Evolutionary conservation across 176 grass and related monocot genomes (phyloP).

Genomic region (Zea luxurians): DNA sequence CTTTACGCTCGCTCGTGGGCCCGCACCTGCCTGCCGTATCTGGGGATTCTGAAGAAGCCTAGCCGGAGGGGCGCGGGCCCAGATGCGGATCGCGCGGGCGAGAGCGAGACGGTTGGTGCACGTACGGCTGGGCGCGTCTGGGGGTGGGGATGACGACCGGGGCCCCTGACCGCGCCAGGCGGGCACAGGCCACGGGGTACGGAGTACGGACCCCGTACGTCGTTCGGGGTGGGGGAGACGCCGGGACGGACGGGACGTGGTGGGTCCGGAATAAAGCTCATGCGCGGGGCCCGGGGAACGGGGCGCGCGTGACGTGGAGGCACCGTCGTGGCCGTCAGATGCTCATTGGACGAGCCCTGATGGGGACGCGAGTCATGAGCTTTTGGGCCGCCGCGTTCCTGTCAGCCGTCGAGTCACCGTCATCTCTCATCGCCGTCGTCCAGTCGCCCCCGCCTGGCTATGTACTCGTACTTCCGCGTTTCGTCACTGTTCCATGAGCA

Average conservation of each 20-base stretch:
- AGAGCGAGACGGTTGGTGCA: slow-evolving; percentile 30
- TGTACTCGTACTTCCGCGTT: neutral
- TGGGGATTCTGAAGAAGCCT: neutral
- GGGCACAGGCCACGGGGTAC: neutral
- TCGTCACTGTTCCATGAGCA: too few species aligned
- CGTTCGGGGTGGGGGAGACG: too few species aligned
- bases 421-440: neutral
- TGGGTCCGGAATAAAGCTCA: neutral
- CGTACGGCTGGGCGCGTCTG: neutral
- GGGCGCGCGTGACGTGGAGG: neutral
- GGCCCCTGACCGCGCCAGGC: neutral
- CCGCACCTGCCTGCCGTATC: neutral
- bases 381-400: neutral
- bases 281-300: neutral
- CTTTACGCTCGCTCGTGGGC: neutral
- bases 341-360: neutral
- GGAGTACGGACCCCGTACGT: neutral
- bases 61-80: neutral
- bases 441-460: neutral
- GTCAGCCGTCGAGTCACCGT: neutral
- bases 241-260: neutral
- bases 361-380: neutral
- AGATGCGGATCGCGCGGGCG: slow-evolving; percentile 45
- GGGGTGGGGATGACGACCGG: slow-evolving; percentile 4
- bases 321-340: slow-evolving; percentile 21